Base-by-base conservation (phyloP, 352 stramenopile species). In the Peronosclerospora sorghi region DNA sequence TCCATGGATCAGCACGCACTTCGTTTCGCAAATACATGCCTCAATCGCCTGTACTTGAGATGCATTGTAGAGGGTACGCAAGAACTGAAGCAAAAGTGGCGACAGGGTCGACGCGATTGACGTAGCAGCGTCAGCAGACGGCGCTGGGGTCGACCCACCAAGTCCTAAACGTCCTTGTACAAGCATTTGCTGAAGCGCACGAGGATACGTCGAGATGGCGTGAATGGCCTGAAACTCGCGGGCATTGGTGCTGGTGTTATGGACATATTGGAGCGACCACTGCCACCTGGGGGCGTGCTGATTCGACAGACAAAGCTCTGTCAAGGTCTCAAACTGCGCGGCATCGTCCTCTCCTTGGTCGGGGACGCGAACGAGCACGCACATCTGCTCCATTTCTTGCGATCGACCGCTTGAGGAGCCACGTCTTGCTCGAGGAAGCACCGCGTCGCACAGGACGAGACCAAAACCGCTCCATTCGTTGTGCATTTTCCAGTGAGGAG, bases 181-280 rank as follows among this genome's bases (percentile, higher is more conserved):
- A 29, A 91, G 20, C 27, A 73, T 59, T 34, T 73, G 50, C 21
- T 71, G 74, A 9, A 83, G 64, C 30, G 76, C 64, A 2, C 55
- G 48, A 2, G 62, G 51, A 17, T 85, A 68, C 37, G 78, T 78
- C 5, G 49, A 46, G 12, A 87, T 58, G 0, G 78, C 70, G 35
- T 81, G 72, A 23, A 86, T 71, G 15, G 78, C 78, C 36, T 91
- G 78, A 41, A 75, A 91, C 55, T 91, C 78, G n/a, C 78, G 68
- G 1, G 75, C 73, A 35, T 70, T 86, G 8, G 75, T 88, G 19
- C 66, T 84, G 34, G 73, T 68, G 42, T 84, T 88, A 51, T 86
- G 66, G 7, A 84, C 70, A 47, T 83, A 62, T 21, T 81, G 68
- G 2, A 86, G 54, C 2, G 65, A 58, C 75, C 75, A 88, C 37